Conservation (phyloP, 108 stramenopile species). For the Cyclotella baltica region DNA sequence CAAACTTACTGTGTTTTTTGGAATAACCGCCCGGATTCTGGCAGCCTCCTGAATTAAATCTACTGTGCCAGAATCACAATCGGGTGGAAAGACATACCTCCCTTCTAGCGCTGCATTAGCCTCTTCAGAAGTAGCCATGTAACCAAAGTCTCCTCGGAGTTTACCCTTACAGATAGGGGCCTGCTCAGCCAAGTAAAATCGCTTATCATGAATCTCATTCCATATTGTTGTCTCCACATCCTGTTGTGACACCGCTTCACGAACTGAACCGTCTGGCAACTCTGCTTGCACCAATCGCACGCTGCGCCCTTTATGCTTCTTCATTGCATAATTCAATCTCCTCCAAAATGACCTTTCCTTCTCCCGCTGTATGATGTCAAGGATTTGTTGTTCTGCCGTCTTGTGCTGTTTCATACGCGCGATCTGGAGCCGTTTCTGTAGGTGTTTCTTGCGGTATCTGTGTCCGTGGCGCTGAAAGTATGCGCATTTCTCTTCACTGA, state of each 20-base stretch:
- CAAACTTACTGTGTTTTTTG: background rate
- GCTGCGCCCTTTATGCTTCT: background rate
- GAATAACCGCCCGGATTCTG: background rate
- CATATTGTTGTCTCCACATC: background rate
- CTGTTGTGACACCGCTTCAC: background rate
- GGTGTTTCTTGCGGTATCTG: slow-evolving; percentile 14
- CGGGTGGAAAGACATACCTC: background rate
- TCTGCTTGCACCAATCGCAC: slow-evolving; percentile 9
- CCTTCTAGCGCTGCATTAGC: background rate
- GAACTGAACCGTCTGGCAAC: background rate
- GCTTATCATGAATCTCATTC: no score
- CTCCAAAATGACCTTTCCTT: slow-evolving; percentile 23
- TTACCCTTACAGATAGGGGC: no score
- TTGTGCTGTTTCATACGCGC: slow-evolving; percentile 5
- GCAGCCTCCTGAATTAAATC: background rate
- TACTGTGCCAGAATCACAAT: background rate
- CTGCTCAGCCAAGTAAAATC: no score
- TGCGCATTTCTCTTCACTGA: slow-evolving; percentile 17
- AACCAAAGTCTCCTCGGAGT: no score
- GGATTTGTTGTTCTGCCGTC: slow-evolving; percentile 12
- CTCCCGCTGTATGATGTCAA: slow-evolving; percentile 31
- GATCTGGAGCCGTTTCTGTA: background rate
- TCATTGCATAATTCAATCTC: slow-evolving; percentile 7
- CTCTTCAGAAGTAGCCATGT: no score
- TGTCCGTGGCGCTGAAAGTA: slow-evolving; percentile 18